These are phyloP conservation scores for Pogostemon cablin DNA, from an alignment of 257 asterid species.

Conservation along the genomic window DNA sequence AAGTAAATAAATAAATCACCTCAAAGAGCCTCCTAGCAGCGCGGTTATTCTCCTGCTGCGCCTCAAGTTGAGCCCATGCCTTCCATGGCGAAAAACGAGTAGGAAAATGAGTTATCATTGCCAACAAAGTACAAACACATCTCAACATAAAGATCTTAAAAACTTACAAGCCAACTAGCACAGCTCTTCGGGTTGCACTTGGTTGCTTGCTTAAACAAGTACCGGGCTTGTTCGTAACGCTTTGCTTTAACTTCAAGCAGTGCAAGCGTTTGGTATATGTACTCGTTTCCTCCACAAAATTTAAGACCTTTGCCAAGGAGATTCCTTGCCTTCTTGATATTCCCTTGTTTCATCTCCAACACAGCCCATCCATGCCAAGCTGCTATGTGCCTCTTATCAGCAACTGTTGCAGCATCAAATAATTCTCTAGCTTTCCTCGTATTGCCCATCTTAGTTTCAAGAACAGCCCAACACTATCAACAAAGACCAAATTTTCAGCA, in stretches of 20 bases:
- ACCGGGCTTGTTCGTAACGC: conserved; percentile 79
- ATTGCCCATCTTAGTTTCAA: conserved; percentile 88
- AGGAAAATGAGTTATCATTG: background rate
- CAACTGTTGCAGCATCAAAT: conserved; percentile 96
- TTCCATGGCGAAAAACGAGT: conserved; percentile 27
- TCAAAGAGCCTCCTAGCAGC: conserved; percentile 78
- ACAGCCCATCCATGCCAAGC: conserved; percentile 99
- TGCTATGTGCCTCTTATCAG: conserved; percentile 87
- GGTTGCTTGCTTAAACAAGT: conserved; percentile 87
- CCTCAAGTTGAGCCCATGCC: conserved; percentile 99
- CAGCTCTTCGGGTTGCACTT: conserved; percentile 90
- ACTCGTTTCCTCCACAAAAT: conserved; percentile 90
- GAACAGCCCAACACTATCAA: conserved; percentile 93
- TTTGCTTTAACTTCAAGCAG: conserved; percentile 85
- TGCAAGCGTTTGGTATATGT: conserved; percentile 90
- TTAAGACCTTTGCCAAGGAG: conserved; percentile 93
- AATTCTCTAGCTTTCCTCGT: conserved; percentile 77
- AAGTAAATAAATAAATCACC: conserved; percentile 41
- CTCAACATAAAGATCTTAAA: background rate
- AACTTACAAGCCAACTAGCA: conserved; percentile 99
- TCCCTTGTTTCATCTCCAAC: conserved; percentile 84
- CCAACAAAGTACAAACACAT: background rate
- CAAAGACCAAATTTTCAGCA: conserved; percentile 30
- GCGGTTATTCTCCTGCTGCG: conserved; percentile 61
- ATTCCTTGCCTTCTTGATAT: conserved; percentile 75